Evolutionary conservation across 2,329 filamentous ascomycete species (phyloP).

Genomic region (Trichoderma hamatum): DNA sequence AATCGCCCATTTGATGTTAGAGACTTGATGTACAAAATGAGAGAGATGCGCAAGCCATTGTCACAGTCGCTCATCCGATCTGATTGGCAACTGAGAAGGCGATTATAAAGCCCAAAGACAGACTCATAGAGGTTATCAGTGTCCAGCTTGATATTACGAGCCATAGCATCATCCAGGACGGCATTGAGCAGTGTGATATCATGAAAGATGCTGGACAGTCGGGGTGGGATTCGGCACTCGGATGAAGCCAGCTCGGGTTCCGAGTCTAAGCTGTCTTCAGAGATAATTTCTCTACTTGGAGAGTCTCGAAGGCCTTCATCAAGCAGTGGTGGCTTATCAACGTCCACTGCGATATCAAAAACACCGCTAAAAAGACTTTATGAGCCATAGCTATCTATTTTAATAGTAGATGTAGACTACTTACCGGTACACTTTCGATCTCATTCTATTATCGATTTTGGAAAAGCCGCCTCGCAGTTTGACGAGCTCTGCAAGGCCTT

Average conservation of each 20-base stretch:
- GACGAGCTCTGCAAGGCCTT: constrained; percentile 16
- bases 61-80: constrained; percentile 10
- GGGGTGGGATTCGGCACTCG: neutral
- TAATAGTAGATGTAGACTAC: neutral
- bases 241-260: neutral
- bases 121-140: neutral
- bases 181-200: neutral
- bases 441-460: neutral
- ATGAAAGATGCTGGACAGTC: neutral
- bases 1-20: neutral
- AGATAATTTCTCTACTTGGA: neutral
- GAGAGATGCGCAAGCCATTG: constrained; percentile 4
- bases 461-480: constrained; percentile 18
- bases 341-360: constrained; percentile 15
- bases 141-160: constrained; percentile 8
- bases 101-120: constrained; percentile 17
- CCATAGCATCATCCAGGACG: constrained; percentile 7
- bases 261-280: neutral
- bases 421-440: constrained; percentile 22
- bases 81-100: constrained; percentile 10
- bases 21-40: constrained; percentile 18
- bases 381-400: neutral
- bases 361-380: neutral
- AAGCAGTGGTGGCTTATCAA: neutral
- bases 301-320: constrained; percentile 8